Conservation (phyloP, 805 yeast genomes). For the Vanderwaltozyma polyspora region DNA sequence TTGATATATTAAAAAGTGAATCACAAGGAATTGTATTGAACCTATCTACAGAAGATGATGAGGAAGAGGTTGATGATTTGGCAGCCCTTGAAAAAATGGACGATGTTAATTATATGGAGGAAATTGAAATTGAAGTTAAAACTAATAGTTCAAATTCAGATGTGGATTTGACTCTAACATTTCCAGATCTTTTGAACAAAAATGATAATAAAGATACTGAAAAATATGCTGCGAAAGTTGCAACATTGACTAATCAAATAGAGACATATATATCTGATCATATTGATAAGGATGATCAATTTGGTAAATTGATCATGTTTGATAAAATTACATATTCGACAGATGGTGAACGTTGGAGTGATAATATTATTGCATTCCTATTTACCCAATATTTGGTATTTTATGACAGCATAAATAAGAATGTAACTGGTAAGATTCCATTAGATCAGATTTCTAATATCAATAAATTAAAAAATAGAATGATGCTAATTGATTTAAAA, state of each 20-base stretch:
- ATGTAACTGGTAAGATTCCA: slow-evolving; percentile 33
- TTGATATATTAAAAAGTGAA: neutral
- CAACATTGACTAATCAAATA: neutral
- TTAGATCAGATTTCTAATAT: slow-evolving; percentile 28
- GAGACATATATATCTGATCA: neutral
- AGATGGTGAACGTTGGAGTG: slow-evolving; percentile 35
- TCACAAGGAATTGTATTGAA: neutral
- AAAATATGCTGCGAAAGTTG: neutral
- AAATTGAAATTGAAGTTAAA: too few species aligned
- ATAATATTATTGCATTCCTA: slow-evolving; percentile 7
- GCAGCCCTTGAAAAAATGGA: neutral
- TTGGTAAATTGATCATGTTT: slow-evolving; percentile 25
- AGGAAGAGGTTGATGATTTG: neutral
- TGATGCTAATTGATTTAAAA: slow-evolving; percentile 29
- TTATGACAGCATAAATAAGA: slow-evolving; percentile 12
- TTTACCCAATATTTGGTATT: slow-evolving; percentile 12
- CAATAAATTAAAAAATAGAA: slow-evolving; percentile 15
- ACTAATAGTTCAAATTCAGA: too few species aligned
- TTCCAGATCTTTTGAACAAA: neutral
- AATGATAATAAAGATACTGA: neutral
- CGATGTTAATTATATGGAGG: too few species aligned
- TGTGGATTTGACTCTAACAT: neutral
- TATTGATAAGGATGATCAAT: slow-evolving; percentile 1
- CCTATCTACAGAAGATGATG: neutral
- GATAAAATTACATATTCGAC: slow-evolving; percentile 33